Percentiles rank a stretch among this genome's conserved stretches.
Conservation (phyloP, 345 rosid genomes). For the Brassica rapa region DNA sequence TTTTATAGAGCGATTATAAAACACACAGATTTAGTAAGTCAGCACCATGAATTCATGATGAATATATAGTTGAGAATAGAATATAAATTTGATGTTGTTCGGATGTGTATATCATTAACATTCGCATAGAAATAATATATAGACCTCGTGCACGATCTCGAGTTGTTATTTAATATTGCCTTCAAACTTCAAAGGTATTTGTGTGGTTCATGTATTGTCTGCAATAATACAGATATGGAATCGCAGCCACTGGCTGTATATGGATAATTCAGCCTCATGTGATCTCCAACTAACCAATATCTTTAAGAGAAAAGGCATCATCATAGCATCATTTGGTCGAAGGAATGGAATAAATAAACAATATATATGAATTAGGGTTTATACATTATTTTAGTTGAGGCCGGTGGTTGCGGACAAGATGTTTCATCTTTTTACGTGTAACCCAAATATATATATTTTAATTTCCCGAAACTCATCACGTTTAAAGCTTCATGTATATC, state of each 20-base stretch:
- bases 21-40: neutral
- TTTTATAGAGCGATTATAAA: neutral
- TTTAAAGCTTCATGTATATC: conserved; percentile 24
- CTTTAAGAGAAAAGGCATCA: neutral
- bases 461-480: conserved; percentile 25
- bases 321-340: conserved; percentile 16
- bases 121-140: conserved; percentile 11
- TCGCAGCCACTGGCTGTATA: conserved; percentile 16
- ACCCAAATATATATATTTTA: conserved; percentile 14
- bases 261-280: conserved; percentile 20
- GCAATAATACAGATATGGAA: conserved; percentile 33
- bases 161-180: conserved; percentile 7
- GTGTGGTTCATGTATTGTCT: conserved; percentile 19
- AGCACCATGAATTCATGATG: neutral
- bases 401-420: conserved; percentile 37
- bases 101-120: neutral
- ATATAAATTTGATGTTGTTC: neutral
- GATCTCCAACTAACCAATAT: conserved; percentile 9
- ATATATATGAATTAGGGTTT: conserved; percentile 27
- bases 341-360: conserved; percentile 3
- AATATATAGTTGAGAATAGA: neutral
- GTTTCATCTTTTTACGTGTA: conserved; percentile 30
- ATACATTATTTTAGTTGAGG: conserved; percentile 14
- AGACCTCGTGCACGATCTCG: conserved; percentile 29
- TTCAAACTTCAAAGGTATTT: conserved; percentile 3